Base-by-base conservation (phyloP, 2,329 filamentous ascomycete genomes). In the Fusarium bactridioides region DNA sequence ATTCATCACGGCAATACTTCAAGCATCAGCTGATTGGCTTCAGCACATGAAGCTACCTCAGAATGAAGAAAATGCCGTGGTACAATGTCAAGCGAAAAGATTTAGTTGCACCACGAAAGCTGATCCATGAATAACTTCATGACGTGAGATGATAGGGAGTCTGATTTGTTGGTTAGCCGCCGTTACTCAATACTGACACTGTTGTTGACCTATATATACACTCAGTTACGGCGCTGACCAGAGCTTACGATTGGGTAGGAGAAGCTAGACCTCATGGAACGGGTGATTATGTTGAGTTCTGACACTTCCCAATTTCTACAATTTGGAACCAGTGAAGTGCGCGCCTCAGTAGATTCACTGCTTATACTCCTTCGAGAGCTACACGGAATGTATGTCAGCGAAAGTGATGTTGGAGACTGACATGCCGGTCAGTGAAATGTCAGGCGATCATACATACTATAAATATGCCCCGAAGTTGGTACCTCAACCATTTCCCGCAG, bases 331-430 rank as follows among this genome's bases (percentile, higher is more conserved):
- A 7, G 7, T 8, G 10, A 47, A 47, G 10, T 9, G 3, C n/a
- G 13, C 8, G 7, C 3, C 10, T 11, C 7, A 16, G 15, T 10
- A 6, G 3, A 18, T 18, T n/a, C 27, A 48, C 19, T n/a, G 19
- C 13, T 48, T 18, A 0, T 25, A 6, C 1, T 18, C 6, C 7
- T 9, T 3, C 13, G 2, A 11, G 4, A 11, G 27, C 5, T n/a
- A 9, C 15, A 23, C 5, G 3, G 11, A 1, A 31, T 10, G 11
- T 6, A 23, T 18, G 3, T 12, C 1, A 12, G 21, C 10, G 10
- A 50, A 1, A 31, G 27, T n/a, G 21, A n/a, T 3, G 0, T 4
- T 6, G 0, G 0, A 8, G 7, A 0, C 19, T 11, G 0, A 16
- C 0, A 16, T n/a, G 19, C 44, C 1, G 6, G 25, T 23, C 27